Conservation (phyloP, 371 early-diverging fungal species). For the Mucor irregularis region DNA sequence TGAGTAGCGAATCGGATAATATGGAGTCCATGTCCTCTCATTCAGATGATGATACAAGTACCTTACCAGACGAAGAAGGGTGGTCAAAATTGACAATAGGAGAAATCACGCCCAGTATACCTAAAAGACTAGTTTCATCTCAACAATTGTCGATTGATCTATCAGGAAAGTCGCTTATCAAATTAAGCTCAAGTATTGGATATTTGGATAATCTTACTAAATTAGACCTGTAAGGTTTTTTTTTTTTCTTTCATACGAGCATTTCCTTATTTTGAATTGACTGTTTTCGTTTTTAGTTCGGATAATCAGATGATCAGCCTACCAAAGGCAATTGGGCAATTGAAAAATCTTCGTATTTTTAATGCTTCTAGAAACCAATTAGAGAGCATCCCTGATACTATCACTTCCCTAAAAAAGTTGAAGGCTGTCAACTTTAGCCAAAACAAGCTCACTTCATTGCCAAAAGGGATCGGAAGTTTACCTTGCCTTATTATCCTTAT, state of each 20-base stretch:
- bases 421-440: constrained; percentile 45
- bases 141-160: constrained; percentile 33
- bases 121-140: constrained; percentile 18
- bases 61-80: constrained; percentile 16
- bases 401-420: constrained; percentile 29
- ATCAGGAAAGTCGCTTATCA: constrained; percentile 34
- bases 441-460: constrained; percentile 61
- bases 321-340: constrained; percentile 38
- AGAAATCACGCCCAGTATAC: constrained; percentile 26
- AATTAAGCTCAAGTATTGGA: constrained; percentile 43
- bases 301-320: constrained; percentile 44
- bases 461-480: constrained; percentile 67
- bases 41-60: constrained; percentile 14
- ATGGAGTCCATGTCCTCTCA: too few species aligned
- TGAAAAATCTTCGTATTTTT: constrained; percentile 33
- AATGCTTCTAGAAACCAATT: constrained; percentile 41
- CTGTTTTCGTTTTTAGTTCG: constrained; percentile 24
- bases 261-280: not conserved
- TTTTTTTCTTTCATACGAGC: constrained; percentile 6
- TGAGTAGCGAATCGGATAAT: too few species aligned
- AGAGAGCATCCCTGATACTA: constrained; percentile 35
- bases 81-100: constrained; percentile 33
- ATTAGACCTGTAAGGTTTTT: constrained; percentile 33
- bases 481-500: constrained; percentile 58
- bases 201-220: constrained; percentile 41